Base-by-base conservation (phyloP, 2,329 filamentous ascomycete genomes). In the Dothideomycetes sp. region DNA sequence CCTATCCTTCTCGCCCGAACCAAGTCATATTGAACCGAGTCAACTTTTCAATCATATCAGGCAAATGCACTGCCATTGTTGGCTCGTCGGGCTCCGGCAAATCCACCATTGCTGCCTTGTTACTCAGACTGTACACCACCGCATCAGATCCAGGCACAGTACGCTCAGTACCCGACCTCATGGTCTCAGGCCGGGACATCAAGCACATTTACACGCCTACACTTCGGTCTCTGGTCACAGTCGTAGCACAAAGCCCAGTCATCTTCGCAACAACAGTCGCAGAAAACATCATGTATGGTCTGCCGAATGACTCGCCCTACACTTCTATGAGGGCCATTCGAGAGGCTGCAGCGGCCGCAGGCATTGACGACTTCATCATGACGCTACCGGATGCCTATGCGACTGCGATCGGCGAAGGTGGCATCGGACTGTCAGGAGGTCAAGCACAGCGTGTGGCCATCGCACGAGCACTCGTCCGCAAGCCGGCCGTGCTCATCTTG, bases 1-100 rank as follows among this genome's bases (percentile, higher is more conserved):
- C 73, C 0, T 94, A 94, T 51, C 80, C 83, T 0, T 66, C 69
- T 2, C 66, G 70, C 0, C 68, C 69, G 0, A 57, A 64, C 1
- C 63, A 64, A 29, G 48, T 41, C 0, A 73, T 85, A 0, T 65
- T 95, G 2, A 66, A 68, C 8, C 64, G 74, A 16, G 57, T 94
- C n/a, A 77, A 68, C n/a, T 63, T 94, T 5, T 64, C 60, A 0
- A 73, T 95, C 37, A 55, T 66, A 1, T 58, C 71, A 0, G 77
- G 79, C 16, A 76, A 73, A 3, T 83, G 76, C 48, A 79, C 79
- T 0, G 86, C 84, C 2, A 76, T 96, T 15, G 86, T 93, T 2
- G 88, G 89, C 1, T 64, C 74, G 1, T 94, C 87, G 0, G 89
- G 91, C 0, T 84, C 81, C n/a, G 89, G 91, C 1, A 96, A 98